phyloP scores from a whole-genome alignment of 2,329 filamentous ascomycete genomes.

The Sporothrix phasma region DNA sequence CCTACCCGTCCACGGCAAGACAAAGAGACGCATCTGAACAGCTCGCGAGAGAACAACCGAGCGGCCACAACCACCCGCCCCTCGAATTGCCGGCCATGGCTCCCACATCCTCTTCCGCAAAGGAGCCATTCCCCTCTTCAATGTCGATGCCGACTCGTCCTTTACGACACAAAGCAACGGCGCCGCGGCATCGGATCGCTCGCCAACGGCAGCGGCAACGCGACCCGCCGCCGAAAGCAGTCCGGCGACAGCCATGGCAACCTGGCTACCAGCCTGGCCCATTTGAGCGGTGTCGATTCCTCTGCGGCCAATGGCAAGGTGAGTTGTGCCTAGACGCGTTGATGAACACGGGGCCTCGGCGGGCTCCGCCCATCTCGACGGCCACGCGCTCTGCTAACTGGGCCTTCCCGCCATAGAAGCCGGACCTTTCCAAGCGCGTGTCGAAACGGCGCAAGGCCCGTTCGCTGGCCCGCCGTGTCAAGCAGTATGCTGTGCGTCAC shows the following conservation, averaged over 20 bases:
- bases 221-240: slow-evolving; percentile 42
- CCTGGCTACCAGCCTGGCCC: slow-evolving; percentile 42
- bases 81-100: not conserved
- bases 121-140: slow-evolving; percentile 47
- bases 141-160: slow-evolving; percentile 28
- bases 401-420: not conserved
- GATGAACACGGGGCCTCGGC: not conserved
- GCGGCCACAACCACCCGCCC: not conserved
- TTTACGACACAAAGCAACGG: slow-evolving; percentile 34
- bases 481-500: slow-evolving; percentile 44
- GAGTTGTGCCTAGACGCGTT: not conserved
- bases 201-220: slow-evolving; percentile 15
- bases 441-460: slow-evolving; percentile 48
- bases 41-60: not conserved
- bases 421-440: slow-evolving; percentile 30
- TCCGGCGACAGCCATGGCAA: slow-evolving; percentile 46
- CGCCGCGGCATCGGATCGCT: slow-evolving; percentile 8
- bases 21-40: not conserved
- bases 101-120: slow-evolving; percentile 22
- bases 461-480: slow-evolving; percentile 43
- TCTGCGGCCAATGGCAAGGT: slow-evolving; percentile 12
- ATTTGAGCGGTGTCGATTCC: slow-evolving; percentile 25
- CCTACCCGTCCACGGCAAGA: not conserved
- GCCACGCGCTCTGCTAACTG: not conserved
- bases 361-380: not conserved